Conservation (phyloP, 306 rosid species). For the Castanopsis chinensis region DNA sequence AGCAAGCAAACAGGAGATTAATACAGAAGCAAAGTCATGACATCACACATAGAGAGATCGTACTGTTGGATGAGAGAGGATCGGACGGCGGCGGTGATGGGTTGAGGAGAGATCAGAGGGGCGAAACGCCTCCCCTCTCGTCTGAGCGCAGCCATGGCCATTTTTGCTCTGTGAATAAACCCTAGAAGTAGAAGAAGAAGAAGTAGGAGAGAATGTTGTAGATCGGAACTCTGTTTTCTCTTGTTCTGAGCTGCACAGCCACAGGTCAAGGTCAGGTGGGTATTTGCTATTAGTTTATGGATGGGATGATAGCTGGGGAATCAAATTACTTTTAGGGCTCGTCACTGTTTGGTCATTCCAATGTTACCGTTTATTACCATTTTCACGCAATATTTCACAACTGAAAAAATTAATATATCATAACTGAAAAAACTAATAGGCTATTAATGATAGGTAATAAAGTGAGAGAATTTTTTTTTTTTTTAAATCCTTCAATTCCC, state of each 20-base stretch:
- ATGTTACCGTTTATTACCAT: accelerated
- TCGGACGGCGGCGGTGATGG: conserved; percentile 46
- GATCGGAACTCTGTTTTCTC: neutral
- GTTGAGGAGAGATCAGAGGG: conserved; percentile 55
- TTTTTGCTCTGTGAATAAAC: neutral
- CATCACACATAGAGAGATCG: neutral
- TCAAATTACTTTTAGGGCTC: no score
- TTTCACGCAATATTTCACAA: no score
- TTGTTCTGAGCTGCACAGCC: neutral
- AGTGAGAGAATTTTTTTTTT: accelerated
- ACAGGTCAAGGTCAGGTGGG: neutral
- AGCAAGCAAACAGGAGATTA: conserved; percentile 2
- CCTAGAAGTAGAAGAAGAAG: neutral
- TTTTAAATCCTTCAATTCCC: no score
- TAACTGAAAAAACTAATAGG: accelerated
- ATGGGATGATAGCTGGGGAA: no score
- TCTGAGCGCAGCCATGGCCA: conserved; percentile 79
- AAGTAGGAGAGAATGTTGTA: neutral
- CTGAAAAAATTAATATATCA: accelerated
- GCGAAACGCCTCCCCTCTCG: conserved; percentile 90
- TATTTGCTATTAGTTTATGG: no score
- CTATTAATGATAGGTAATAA: no score
- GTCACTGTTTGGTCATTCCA: no score
- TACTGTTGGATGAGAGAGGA: conserved; percentile 51
- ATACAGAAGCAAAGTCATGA: neutral